A percentile compares a stretch with the other conserved stretches of the same genome.
phyloP scores from a whole-genome alignment of 2,329 filamentous ascomycete genomes.

The Penicillium sp. region DNA sequence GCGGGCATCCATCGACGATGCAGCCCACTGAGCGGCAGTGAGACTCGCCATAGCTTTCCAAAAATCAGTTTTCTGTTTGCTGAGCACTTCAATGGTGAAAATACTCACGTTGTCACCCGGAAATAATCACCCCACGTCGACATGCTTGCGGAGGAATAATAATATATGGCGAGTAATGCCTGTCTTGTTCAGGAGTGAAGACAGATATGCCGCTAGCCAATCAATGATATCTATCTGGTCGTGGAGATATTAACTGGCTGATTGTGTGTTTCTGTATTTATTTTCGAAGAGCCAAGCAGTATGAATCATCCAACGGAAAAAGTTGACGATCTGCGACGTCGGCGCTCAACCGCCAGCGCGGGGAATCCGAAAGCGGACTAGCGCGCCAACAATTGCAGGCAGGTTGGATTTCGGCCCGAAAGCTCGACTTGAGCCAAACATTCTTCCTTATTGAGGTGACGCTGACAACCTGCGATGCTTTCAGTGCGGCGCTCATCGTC shows the following conservation, averaged over 20 bases:
- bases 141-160: conserved; percentile 47
- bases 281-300: neutral
- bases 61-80: neutral
- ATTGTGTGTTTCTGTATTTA: neutral
- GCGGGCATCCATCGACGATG: conserved; percentile 90
- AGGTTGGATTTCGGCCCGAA: neutral
- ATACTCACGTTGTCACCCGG: conserved; percentile 71
- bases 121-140: conserved; percentile 84
- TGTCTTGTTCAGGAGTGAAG: neutral
- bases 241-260: neutral
- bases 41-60: conserved; percentile 70
- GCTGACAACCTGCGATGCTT: conserved; percentile 22
- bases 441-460: neutral
- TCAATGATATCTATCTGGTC: neutral
- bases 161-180: neutral
- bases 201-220: neutral
- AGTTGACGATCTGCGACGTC: conserved; percentile 1
- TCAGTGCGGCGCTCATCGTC: conserved; percentile 17
- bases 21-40: conserved; percentile 91
- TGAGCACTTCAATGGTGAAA: neutral
- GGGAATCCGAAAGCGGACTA: neutral
- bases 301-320: conserved; percentile 4
- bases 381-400: neutral
- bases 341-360: neutral
- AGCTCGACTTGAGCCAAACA: neutral